Evolutionary conservation across 441 rosid species (phyloP), one percentile per base, ranked within the genome.

Genomic region (Lepidium campestre): DNA sequence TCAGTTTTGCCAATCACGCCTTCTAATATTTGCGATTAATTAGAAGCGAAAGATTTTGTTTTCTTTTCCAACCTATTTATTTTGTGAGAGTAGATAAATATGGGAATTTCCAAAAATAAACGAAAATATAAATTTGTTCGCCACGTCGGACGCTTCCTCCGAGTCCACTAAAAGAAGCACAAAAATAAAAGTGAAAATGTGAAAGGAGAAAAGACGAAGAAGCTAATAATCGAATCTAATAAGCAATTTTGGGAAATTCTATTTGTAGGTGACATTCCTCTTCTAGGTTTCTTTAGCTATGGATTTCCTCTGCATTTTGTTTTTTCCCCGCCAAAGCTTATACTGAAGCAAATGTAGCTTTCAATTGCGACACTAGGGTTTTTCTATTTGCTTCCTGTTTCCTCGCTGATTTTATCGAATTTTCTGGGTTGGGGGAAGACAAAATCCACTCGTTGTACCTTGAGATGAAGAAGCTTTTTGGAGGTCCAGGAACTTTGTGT

Each of bases 401-500:
- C 17, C 34, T 66, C 44, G 27, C 56, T 11, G 18, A 23, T 47
- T 39, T 53, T 15, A 11, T 22, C 48, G 18, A 34, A 66, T 19
- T 44, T 70, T 48, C 44, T 67, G 49, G 64, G 39, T 7, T 29
- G 42, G 20, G 20, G 64, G 64, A 27, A 25, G 65, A 34, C 23
- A 53, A 47, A 56, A 50, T 57, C 39, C 18, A 60, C 17, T 50
- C 58, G n/a, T 18, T 17, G 14, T 29, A 58, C 18, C 25, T 19
- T 57, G 64, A 71, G 56, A 92, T 92, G 98, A 92, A 89, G 88
- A 85, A 84, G 76, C 40, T 88, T 60, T 37, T 86, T 15, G 98
- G 98, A 61, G 83, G 98, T 44, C 98, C 98, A 2, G 98, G 98
- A 59, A 79, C 95, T 19, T 68, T 77, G 66, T 86, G 86, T 77